Conservation (phyloP, 2,329 filamentous ascomycete genomes). For the Dactylellina haptotyla region DNA sequence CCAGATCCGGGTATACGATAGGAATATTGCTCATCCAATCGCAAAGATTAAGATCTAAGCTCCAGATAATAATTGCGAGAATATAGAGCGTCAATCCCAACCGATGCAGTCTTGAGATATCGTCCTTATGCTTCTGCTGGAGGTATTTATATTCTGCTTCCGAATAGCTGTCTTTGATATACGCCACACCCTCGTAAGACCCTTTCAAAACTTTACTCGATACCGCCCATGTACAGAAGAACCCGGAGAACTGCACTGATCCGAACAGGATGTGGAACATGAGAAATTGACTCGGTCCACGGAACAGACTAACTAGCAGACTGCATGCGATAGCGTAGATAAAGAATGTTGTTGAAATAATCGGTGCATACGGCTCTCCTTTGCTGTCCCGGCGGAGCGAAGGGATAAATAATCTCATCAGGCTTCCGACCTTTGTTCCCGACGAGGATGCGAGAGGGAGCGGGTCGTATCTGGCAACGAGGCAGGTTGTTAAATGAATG, state of each 20-base stretch:
- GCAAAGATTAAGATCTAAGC: conserved; percentile 41
- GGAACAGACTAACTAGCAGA: conserved; percentile 37
- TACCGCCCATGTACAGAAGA: conserved; percentile 4
- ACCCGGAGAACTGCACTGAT: conserved; percentile 18
- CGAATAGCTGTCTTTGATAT: conserved; percentile 16
- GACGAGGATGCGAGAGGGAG: conserved; percentile 23
- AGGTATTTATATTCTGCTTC: conserved; percentile 37
- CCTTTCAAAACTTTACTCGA: background rate
- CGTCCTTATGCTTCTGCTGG: conserved; percentile 1
- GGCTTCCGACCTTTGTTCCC: background rate
- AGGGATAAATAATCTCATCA: conserved; percentile 16
- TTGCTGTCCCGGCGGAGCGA: background rate
- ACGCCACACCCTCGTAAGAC: background rate
- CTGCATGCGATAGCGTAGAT: conserved; percentile 40
- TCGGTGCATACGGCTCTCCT: conserved; percentile 25
- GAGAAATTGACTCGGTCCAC: conserved; percentile 38
- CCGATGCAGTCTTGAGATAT: conserved; percentile 21
- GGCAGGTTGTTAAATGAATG: conserved; percentile 29
- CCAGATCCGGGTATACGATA: conserved; percentile 16
- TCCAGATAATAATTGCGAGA: conserved; percentile 32
- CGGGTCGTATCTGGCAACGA: conserved; percentile 34
- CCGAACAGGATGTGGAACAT: conserved; percentile 46
- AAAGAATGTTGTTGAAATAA: conserved; percentile 23
- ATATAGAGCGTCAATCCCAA: conserved; percentile 20
- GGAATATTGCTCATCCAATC: conserved; percentile 35